These are phyloP conservation scores for Fusarium duplospermum DNA, from an alignment of 2,329 filamentous ascomycete species.

Conservation along the genomic window DNA sequence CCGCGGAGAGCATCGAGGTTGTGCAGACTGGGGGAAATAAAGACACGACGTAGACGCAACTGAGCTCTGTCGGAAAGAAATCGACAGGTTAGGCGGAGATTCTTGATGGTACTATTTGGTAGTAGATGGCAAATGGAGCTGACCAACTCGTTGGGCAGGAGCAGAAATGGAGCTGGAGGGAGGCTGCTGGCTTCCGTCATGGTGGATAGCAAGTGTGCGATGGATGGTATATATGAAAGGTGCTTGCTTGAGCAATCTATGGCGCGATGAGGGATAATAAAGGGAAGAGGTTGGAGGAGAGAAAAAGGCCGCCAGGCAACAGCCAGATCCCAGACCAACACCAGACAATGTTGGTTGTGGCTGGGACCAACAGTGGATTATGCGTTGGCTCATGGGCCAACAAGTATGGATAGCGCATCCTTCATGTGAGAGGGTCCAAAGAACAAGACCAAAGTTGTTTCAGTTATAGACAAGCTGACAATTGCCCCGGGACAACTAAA, in stretches of 20 bases:
- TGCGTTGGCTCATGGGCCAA: too few species aligned
- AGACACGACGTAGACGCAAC: not conserved
- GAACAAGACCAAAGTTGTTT: not conserved
- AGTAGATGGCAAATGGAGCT: not conserved
- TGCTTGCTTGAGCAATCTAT: not conserved
- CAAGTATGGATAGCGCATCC: not conserved
- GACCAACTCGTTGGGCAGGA: not conserved
- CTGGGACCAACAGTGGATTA: not conserved
- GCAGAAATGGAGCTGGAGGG: not conserved
- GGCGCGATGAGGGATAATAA: not conserved
- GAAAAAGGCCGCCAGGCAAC: not conserved
- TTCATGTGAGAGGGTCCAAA: not conserved
- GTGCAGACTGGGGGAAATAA: not conserved
- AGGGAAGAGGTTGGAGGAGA: not conserved
- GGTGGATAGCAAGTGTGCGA: too few species aligned
- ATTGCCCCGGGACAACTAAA: not conserved
- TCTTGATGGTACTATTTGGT: not conserved
- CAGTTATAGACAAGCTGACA: not conserved
- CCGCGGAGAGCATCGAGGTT: not conserved
- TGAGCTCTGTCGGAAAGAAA: not conserved
- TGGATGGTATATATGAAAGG: too few species aligned
- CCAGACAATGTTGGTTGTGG: not conserved
- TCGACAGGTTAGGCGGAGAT: not conserved
- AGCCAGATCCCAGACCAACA: not conserved
- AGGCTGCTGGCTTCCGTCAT: not conserved